Conservation (phyloP, 1,284 basidiomycete species). For the Inonotus hispidus region DNA sequence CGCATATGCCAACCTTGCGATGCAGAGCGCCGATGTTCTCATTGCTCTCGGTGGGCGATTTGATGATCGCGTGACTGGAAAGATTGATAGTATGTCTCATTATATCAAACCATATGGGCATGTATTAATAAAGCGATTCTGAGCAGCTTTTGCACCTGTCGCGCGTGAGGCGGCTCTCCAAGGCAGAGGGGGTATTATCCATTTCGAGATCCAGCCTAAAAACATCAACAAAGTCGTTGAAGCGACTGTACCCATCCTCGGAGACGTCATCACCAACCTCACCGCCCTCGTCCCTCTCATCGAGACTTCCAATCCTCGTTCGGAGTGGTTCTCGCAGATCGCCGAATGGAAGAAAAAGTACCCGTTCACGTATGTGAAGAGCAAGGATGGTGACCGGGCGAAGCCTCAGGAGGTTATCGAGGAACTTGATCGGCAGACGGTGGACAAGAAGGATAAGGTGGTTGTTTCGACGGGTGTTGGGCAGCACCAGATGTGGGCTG, state of each 20-base stretch:
- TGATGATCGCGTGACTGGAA: constrained; percentile 97
- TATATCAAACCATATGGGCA: neutral
- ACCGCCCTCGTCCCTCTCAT: constrained; percentile 80
- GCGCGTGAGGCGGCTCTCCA: constrained; percentile 83
- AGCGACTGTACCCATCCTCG: constrained; percentile 89
- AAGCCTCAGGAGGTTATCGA: constrained; percentile 98
- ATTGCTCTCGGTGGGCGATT: constrained; percentile 96
- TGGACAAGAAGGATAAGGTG: constrained; percentile 79
- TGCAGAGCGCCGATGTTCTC: constrained; percentile 96
- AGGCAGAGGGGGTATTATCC: constrained; percentile 94
- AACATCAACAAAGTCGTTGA: constrained; percentile 99
- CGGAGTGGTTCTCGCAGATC: constrained; percentile 82
- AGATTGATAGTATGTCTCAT: constrained; percentile 55
- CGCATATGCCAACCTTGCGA: constrained; percentile 96
- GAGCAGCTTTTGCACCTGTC: constrained; percentile 77
- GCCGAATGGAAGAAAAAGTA: constrained; percentile 82
- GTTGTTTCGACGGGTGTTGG: constrained; percentile 94
- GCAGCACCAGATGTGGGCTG: constrained; percentile 99
- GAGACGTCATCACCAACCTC: constrained; percentile 87
- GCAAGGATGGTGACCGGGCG: constrained; percentile 60
- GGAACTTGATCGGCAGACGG: constrained; percentile 78
- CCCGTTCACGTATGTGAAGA: constrained; percentile 86
- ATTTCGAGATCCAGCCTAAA: constrained; percentile 98
- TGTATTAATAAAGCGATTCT: neutral
- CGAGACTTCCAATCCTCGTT: constrained; percentile 48